Evolutionary conservation across 2,329 filamentous ascomycete species (phyloP), one percentile per base, ranked within the genome.

Genomic region (Malbranchea cinnamomea): DNA sequence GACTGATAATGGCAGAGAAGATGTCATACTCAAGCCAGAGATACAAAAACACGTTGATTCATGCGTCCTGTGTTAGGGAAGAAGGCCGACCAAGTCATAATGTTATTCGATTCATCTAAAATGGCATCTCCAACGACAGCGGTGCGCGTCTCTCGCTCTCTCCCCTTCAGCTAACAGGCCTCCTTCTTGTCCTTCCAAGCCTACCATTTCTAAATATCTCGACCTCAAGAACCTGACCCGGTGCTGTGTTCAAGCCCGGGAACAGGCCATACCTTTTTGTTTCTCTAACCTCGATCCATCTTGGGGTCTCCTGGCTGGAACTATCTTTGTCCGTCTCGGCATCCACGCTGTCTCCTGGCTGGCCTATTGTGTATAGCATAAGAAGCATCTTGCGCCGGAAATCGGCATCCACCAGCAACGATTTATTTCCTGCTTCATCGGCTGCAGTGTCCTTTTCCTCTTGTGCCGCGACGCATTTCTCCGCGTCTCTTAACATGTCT

Each of bases 261-360:
- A 32, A 29, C 11, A 21, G 27, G 4, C 31, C 34, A 10, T 20
- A 33, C 6, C 26, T 18, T 2, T 22, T 33, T 3, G 34, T 36
- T 12, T 36, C 34, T 18, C 34, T 33, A 6, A 16, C 30, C 3
- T 36, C 30, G 10, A 36, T 25, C 34, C 34, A 36, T 11, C n/a
- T n/a, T n/a, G n/a, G n/a, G n/a, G n/a, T n/a, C n/a, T n/a, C n/a
- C n/a, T n/a, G n/a, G n/a, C 30, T 26, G 4, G 19, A 7, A n/a
- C 22, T 29, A 11, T 29, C 18, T 6, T 19, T 21, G 5, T 26
- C 19, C n/a, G 25, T 22, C 5, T 27, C 23, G 5, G 11, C 15
- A 11, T 9, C 10, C 7, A 19, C 12, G 18, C 22, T 28, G 17
- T 16, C 6, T 4, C 30, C 26, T 12, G 20, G 10, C 15, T 29